A percentile compares a stretch with the other conserved stretches of the same genome.
phyloP scores from a whole-genome alignment of 1,139 yeast species.

The Lodderomyces parapsilosis region DNA sequence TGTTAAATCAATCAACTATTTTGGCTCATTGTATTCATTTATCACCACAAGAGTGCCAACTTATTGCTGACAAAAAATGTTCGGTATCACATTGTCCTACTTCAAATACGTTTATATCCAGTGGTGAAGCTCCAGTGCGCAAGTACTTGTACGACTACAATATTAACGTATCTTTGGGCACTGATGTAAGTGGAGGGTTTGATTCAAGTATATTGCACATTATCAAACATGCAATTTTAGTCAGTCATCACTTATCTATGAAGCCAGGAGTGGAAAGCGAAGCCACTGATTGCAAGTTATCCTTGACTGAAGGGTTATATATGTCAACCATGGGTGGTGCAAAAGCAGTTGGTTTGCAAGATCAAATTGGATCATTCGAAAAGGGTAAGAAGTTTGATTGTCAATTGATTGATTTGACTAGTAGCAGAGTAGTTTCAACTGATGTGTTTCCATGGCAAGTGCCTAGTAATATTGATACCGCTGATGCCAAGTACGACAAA shows the following conservation, averaged over 20 bases:
- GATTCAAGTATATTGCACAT: conserved; percentile 74
- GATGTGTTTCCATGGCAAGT: conserved; percentile 77
- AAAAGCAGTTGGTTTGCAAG: conserved; percentile 59
- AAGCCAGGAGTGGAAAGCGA: conserved; percentile 18
- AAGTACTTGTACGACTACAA: conserved; percentile 63
- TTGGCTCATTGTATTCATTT: conserved; percentile 90
- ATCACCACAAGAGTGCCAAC: conserved; percentile 56
- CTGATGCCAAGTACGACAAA: conserved; percentile 19
- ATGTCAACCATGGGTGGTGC: conserved; percentile 94
- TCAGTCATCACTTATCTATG: conserved; percentile 83
- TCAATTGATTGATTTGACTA: conserved; percentile 67
- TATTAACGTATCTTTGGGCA: conserved; percentile 81
- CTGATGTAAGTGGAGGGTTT: conserved; percentile 92
- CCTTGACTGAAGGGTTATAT: conserved; percentile 70
- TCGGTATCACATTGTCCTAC: conserved; percentile 95
- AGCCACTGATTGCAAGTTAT: conserved; percentile 37
- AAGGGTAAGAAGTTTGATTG: conserved; percentile 82
- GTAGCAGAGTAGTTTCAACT: conserved; percentile 52
- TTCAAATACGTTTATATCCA: conserved; percentile 82
- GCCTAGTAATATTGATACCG: conserved; percentile 15
- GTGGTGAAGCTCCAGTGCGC: conserved; percentile 84
- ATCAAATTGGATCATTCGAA: conserved; percentile 66
- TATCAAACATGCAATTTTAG: conserved; percentile 77
- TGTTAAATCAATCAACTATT: conserved; percentile 66
- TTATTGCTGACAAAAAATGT: conserved; percentile 53